Conservation (phyloP, 768 basidiomycete species). For the Kondoa subrosea region DNA sequence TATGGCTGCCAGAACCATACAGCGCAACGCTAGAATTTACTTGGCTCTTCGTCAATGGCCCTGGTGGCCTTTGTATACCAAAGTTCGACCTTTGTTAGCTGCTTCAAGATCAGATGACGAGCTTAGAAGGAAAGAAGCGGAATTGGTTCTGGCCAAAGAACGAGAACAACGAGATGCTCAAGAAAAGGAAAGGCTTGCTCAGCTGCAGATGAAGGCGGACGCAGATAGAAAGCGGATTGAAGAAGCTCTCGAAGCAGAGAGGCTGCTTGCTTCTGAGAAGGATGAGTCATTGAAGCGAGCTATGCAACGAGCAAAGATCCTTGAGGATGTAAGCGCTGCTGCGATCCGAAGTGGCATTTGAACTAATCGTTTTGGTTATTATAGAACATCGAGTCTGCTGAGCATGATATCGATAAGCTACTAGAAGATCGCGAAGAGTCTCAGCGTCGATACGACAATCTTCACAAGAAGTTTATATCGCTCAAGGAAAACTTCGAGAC, state of each 20-base stretch:
- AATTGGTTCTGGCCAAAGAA: conserved; percentile 62
- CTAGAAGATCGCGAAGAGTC: conserved; percentile 55
- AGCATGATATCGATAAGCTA: conserved; percentile 62
- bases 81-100: conserved; percentile 81
- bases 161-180: conserved; percentile 69
- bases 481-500: conserved; percentile 54
- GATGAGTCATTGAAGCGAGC: conserved; percentile 63
- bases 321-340: conserved; percentile 46
- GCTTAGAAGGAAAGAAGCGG: conserved; percentile 66
- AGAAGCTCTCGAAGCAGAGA: conserved; percentile 64
- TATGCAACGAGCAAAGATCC: conserved; percentile 64
- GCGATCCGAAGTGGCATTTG: neutral
- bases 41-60: conserved; percentile 85
- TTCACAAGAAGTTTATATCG: conserved; percentile 20
- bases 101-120: conserved; percentile 88
- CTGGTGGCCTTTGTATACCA: conserved; percentile 97
- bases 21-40: conserved; percentile 82
- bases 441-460: conserved; percentile 17
- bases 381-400: conserved; percentile 42
- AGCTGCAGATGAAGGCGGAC: conserved; percentile 63
- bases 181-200: conserved; percentile 62
- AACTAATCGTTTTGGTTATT: conserved; percentile 34
- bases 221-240: conserved; percentile 67
- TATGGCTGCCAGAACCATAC: conserved; percentile 74
- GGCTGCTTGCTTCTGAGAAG: conserved; percentile 61